Conservation (phyloP, 2,329 filamentous ascomycete species). For the Colletotrichum limetticola region DNA sequence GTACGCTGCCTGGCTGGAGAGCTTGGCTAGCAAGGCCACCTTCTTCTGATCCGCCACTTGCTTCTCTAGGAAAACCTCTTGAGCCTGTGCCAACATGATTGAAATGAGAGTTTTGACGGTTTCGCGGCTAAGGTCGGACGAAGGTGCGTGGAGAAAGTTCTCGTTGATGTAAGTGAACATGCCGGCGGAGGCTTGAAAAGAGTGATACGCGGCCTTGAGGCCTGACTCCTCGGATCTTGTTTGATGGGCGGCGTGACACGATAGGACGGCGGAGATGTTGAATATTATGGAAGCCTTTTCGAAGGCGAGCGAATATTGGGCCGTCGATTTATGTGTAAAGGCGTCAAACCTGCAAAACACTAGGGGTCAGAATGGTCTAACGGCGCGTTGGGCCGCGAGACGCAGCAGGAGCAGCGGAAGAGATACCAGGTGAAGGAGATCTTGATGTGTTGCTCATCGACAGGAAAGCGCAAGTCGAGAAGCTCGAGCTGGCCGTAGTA, state of each 20-base stretch:
- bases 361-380: constrained; percentile 12
- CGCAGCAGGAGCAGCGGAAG: constrained; percentile 15
- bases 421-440: constrained; percentile 95
- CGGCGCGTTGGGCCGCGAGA: neutral
- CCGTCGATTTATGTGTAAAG: constrained; percentile 98
- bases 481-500: constrained; percentile 98
- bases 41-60: constrained; percentile 95
- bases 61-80: constrained; percentile 98
- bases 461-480: constrained; percentile 92
- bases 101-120: constrained; percentile 95
- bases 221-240: constrained; percentile 92
- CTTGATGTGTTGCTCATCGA: constrained; percentile 99
- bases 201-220: constrained; percentile 96
- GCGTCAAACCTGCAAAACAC: constrained; percentile 83
- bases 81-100: constrained; percentile 93
- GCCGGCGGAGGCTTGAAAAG: constrained; percentile 95
- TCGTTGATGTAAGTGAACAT: constrained; percentile 99
- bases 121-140: constrained; percentile 93
- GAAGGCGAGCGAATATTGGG: constrained; percentile 95
- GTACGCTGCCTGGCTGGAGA: constrained; percentile 90
- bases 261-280: constrained; percentile 97
- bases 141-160: constrained; percentile 97
- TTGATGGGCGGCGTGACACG: constrained; percentile 93
- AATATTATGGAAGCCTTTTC: constrained; percentile 99
- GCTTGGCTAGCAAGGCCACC: constrained; percentile 87